phyloP scores from a whole-genome alignment of 768 basidiomycete species.

The Baorangia bicolor region DNA sequence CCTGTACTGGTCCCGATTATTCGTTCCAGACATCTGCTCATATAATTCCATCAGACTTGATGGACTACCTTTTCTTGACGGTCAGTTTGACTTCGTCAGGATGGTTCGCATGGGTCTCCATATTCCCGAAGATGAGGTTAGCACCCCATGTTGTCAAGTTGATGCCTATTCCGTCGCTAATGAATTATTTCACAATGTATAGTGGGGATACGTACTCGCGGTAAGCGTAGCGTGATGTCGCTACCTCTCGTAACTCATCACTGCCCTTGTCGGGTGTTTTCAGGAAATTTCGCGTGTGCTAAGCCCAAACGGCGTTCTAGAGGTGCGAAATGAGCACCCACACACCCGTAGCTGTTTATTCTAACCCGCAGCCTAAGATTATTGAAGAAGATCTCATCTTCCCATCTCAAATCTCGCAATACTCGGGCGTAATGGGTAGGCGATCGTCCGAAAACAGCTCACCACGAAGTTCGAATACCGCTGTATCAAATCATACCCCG shows the following conservation, averaged over 20 bases:
- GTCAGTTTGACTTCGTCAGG: constrained; percentile 65
- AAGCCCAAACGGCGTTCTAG: constrained; percentile 58
- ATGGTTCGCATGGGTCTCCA: constrained; percentile 63
- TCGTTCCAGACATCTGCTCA: constrained; percentile 5
- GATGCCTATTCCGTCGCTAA: constrained; percentile 13
- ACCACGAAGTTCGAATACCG: constrained; percentile 29
- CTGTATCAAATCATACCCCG: constrained; percentile 16
- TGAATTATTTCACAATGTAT: constrained; percentile 11
- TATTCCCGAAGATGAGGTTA: constrained; percentile 70
- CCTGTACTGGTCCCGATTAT: constrained; percentile 42
- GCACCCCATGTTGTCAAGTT: constrained; percentile 9
- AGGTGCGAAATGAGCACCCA: constrained; percentile 42
- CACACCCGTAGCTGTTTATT: not conserved
- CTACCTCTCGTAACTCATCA: constrained; percentile 15
- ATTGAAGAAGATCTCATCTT: constrained; percentile 76
- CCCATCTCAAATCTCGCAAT: constrained; percentile 41
- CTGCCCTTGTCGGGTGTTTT: constrained; percentile 3
- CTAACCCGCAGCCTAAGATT: constrained; percentile 41
- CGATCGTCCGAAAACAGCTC: constrained; percentile 25
- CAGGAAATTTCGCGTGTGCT: constrained; percentile 71
- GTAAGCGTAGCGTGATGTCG: constrained; percentile 34
- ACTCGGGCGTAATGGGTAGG: constrained; percentile 4
- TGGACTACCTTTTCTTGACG: constrained; percentile 55
- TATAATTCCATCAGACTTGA: constrained; percentile 49
- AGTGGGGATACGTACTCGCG: constrained; percentile 70